These are phyloP conservation scores for Corymbia maculata DNA, from an alignment of 345 rosid species.

Conservation along the genomic window DNA sequence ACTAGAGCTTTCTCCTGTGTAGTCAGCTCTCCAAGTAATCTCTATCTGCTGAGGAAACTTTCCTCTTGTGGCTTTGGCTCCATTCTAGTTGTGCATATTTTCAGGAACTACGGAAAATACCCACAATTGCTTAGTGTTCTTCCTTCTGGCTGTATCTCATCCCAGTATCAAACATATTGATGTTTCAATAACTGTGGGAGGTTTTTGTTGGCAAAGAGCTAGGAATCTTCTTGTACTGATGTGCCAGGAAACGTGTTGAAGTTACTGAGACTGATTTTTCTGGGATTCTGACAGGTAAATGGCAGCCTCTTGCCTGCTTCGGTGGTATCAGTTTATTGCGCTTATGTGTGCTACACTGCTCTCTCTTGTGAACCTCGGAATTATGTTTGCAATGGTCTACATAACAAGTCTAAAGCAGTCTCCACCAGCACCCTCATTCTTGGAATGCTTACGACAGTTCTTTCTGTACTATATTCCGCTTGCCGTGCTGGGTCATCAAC, in stretches of 20 bases:
- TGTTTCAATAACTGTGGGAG: background rate
- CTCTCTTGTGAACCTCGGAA: slow-evolving; percentile 95
- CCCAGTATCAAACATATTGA: background rate
- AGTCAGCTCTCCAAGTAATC: background rate
- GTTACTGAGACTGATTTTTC: background rate
- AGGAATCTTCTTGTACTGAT: background rate
- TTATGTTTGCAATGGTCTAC: slow-evolving; percentile 90
- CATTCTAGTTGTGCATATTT: background rate
- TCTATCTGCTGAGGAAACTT: background rate
- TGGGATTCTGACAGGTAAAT: slow-evolving; percentile 46
- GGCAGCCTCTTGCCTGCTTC: slow-evolving; percentile 99
- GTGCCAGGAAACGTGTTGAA: background rate
- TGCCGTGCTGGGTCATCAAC: slow-evolving; percentile 93
- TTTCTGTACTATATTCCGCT: slow-evolving; percentile 85
- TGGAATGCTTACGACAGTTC: slow-evolving; percentile 91
- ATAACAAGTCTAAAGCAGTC: slow-evolving; percentile 63
- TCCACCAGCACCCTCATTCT: slow-evolving; percentile 67
- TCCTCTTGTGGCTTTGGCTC: background rate
- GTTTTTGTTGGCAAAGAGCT: background rate
- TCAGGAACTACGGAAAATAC: background rate
- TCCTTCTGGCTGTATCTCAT: background rate
- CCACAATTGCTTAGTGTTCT: background rate
- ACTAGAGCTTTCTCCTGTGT: background rate
- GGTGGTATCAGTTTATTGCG: slow-evolving; percentile 82
- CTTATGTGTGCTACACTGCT: slow-evolving; percentile 92